A percentile compares a stretch with the other conserved stretches of the same genome.
Conservation (phyloP, 805 yeast genomes). For the Saccharomycopsis fodiens region DNA sequence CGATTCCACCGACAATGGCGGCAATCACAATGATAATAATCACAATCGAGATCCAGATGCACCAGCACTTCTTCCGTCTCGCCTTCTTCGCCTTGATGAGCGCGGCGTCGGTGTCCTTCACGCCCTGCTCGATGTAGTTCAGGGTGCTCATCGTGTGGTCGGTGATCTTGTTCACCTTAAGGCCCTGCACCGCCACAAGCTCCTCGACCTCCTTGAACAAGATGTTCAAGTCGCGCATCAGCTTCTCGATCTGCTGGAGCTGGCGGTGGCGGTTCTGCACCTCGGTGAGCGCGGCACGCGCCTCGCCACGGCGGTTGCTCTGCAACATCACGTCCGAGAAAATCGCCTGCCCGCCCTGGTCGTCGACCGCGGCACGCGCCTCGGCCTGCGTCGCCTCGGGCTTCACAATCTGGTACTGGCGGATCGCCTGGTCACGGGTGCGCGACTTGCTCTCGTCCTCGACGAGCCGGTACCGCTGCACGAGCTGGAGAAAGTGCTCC, state of each 20-base stretch:
- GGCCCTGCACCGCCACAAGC: conserved; percentile 92
- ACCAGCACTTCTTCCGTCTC: conserved; percentile 86
- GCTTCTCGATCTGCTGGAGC: conserved; percentile 86
- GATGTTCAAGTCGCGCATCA: conserved; percentile 93
- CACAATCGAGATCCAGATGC: conserved; percentile 55
- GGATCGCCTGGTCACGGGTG: conserved; percentile 79
- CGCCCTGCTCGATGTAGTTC: conserved; percentile 87
- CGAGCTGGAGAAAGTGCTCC: conserved; percentile 74
- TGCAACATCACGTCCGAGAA: conserved; percentile 88
- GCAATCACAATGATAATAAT: conserved; percentile 59
- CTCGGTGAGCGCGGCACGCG: conserved; percentile 89
- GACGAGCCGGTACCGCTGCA: conserved; percentile 78
- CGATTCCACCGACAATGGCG: conserved; percentile 45
- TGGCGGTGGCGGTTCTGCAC: conserved; percentile 95
- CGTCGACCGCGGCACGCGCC: conserved; percentile 78
- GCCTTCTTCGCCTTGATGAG: conserved; percentile 82
- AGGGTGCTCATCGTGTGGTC: conserved; percentile 78
- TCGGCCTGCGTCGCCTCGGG: conserved; percentile 82
- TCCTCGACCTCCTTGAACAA: conserved; percentile 95
- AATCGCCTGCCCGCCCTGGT: conserved; percentile 80
- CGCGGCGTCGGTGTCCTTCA: conserved; percentile 89
- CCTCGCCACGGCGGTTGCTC: conserved; percentile 88
- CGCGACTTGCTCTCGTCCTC: conserved; percentile 83
- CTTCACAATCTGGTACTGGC: conserved; percentile 85
- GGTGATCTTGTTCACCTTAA: conserved; percentile 73